Evolutionary conservation across 805 yeast species (phyloP), one percentile per base, ranked within the genome.

Genomic region (Zygotorulaspora florentina): DNA sequence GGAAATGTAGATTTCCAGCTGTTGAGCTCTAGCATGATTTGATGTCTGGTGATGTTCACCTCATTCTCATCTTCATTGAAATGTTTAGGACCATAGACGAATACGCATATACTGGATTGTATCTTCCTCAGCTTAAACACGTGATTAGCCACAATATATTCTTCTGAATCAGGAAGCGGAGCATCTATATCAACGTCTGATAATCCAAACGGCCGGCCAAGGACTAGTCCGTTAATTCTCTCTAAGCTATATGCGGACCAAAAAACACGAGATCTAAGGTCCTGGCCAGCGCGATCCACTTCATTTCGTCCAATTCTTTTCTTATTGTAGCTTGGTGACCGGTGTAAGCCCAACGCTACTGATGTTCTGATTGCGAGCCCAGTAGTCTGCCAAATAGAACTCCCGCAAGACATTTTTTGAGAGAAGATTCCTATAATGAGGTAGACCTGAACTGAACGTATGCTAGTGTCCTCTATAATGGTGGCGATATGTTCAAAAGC

Each of bases 201-300:
- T 12, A 69, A 65, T 12, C 68, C 59, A 47, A 67, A 67, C 8
- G 72, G 72, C 40, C 70, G 52, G 2, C 71, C 70, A 25, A 67
- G 46, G 3, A 65, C 58, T 12, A 67, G 46, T 1, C 68, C 70
- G 39, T 61, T 63, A 34, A 65, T 59, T 43, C 70, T 45, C 45
- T 67, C 70, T 52, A 66, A 52, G 4, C 68, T 65, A 47, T 65
- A 67, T 3, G 68, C 68, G 45, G 63, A 62, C 70, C 70, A 67
- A 44, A 67, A 66, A 6, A 67, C 52, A 23, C 69, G 47, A 8
- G 57, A 52, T 39, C 56, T 56, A 39, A 65, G 43, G 42, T 65
- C 58, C 17, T 39, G 42, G 34, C 34, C 31, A 16, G 35, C 31
- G 20, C 27, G 8, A 12, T 28, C 26, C 13, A 11, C 23, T 35